Percentiles rank a stretch among this genome's conserved stretches.
phyloP scores from a whole-genome alignment of 345 rosid genomes.

The Turritis glabra region DNA sequence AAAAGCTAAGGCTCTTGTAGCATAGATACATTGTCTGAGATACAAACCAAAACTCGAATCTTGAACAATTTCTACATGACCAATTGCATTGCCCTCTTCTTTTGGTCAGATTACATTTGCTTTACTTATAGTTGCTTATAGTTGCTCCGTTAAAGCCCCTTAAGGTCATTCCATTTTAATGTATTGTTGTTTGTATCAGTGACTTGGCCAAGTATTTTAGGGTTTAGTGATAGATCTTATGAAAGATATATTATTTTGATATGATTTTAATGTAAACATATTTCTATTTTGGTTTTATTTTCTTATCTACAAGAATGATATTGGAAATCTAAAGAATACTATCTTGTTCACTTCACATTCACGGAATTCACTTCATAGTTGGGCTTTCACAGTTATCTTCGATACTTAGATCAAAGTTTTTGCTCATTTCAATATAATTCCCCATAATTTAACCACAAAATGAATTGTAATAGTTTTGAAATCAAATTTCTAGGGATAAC shows the following conservation, averaged over 20 bases:
- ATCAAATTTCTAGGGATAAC: neutral
- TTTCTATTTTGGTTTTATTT: no score
- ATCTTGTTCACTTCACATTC: no score
- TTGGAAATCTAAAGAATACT: neutral
- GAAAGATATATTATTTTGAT: neutral
- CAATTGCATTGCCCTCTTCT: neutral
- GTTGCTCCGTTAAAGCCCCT: neutral
- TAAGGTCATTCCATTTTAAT: neutral
- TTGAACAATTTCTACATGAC: neutral
- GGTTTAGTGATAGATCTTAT: neutral
- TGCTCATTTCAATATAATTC: neutral
- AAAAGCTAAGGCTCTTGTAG: slow-evolving; percentile 7
- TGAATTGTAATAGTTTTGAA: neutral
- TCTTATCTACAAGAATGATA: neutral
- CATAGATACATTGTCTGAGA: neutral
- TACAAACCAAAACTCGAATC: neutral
- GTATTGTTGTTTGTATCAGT: slow-evolving; percentile 1
- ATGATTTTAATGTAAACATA: neutral
- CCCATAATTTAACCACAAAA: neutral
- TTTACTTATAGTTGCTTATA: neutral
- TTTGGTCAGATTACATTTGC: neutral
- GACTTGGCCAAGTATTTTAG: neutral
- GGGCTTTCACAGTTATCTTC: neutral
- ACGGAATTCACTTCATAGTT: neutral
- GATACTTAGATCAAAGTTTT: neutral